Evolutionary conservation across 495 filamentous ascomycete genomes (phyloP).

Genomic region (Pseudevernia furfuracea): DNA sequence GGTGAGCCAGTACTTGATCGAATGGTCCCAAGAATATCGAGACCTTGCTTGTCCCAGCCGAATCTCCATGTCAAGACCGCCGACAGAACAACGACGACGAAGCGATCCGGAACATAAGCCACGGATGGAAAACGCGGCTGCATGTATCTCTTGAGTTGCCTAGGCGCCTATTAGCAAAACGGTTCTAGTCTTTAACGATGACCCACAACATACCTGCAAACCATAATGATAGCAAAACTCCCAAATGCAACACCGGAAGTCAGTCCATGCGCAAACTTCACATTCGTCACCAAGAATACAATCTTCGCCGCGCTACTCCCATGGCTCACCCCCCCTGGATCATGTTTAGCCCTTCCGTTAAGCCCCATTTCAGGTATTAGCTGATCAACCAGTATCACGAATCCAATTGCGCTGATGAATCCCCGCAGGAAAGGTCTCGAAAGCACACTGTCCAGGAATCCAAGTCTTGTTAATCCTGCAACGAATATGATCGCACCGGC

Average conservation of each 20-base stretch:
- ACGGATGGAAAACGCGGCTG: constrained; percentile 74
- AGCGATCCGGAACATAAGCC: constrained; percentile 87
- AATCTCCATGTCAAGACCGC: constrained; percentile 73
- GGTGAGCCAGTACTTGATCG: constrained; percentile 52
- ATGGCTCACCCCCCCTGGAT: constrained; percentile 50
- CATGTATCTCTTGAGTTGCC: constrained; percentile 72
- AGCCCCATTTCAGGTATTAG: constrained; percentile 85
- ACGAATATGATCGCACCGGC: constrained; percentile 78
- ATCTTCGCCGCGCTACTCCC: constrained; percentile 81
- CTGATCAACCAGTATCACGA: constrained; percentile 93
- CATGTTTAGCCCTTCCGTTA: constrained; percentile 40
- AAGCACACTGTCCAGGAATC: constrained; percentile 90
- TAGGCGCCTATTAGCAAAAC: constrained; percentile 29
- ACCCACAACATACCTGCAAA: constrained; percentile 52
- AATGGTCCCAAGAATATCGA: constrained; percentile 76
- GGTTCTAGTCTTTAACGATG: constrained; percentile 7
- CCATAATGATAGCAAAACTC: constrained; percentile 84
- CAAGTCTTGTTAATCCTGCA: constrained; percentile 76
- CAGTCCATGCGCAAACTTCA: constrained; percentile 56
- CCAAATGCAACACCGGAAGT: constrained; percentile 67
- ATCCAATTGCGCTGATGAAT: constrained; percentile 93
- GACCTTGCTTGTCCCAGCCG: constrained; percentile 70
- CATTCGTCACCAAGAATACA: constrained; percentile 64
- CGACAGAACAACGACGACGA: constrained; percentile 80
- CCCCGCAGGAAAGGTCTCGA: constrained; percentile 86